Evolutionary conservation across 2,329 filamentous ascomycete genomes (phyloP), one percentile per base, ranked within the genome.

Genomic region (Intubia oerlemansii): DNA sequence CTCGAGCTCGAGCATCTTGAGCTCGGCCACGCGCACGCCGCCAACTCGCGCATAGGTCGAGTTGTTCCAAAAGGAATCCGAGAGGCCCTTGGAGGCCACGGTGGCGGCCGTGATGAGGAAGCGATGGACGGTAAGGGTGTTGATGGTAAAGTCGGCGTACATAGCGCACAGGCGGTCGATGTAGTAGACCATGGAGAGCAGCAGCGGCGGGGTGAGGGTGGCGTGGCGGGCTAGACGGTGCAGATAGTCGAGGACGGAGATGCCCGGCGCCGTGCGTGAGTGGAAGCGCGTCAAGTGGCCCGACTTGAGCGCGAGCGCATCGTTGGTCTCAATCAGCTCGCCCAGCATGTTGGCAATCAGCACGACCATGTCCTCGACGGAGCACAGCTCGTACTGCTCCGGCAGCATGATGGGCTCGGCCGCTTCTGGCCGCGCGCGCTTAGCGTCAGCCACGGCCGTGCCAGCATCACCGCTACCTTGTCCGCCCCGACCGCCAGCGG

Each of bases 131-230:
- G 88, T 98, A 13, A 98, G 60, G 26, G 81, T 92, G 46, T 84
- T 92, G 41, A 98, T 90, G 17, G 84, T 93, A 49, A 98, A 98
- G 26, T 85, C 78, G 4, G 80, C 77, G 47, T 93, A 98, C 34
- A 91, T 59, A 9, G 79, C 74, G 50, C 85, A 98, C 14, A 98
- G 63, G 18, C 82, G 74, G 52, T 98, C 88, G 43, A 98, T 95
- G 44, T 95, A 98, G 47, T 90, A 98, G 32, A 98, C 88, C 81
- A 98, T 95, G 41, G 84, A 88, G 20, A 98, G 66, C n/a, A 98
- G 62, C 28, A 98, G 75, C 1, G 88, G 85, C 10, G 88, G 84
- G 6, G 81, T 82, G 4, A 98, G 62, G 0, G 85, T 93, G 16
- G 88, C 88, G 47, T 98, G 88, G 34, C 82, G 81, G 15, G 90